These are phyloP conservation scores for Elsinoe australis DNA, from an alignment of 2,329 filamentous ascomycete genomes.

Conservation along the genomic window DNA sequence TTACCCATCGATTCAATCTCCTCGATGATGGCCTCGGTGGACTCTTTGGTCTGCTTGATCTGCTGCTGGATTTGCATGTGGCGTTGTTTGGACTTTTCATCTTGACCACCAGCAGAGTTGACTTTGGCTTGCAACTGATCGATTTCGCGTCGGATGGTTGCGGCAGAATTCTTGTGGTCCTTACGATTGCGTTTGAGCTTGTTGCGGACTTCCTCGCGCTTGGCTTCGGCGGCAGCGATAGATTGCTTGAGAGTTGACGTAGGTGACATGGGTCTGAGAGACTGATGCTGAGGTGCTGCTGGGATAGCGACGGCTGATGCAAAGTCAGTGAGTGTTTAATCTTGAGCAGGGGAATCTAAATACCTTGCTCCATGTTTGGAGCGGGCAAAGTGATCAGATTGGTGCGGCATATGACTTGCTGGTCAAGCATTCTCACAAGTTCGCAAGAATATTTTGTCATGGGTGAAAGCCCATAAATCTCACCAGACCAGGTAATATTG, in stretches of 20 bases:
- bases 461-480: slow-evolving; percentile 60
- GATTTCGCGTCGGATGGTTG: slow-evolving; percentile 63
- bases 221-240: slow-evolving; percentile 63
- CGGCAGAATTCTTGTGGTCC: slow-evolving; percentile 64
- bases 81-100: slow-evolving; percentile 69
- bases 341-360: slow-evolving; percentile 21
- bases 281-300: slow-evolving; percentile 49
- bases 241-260: slow-evolving; percentile 69
- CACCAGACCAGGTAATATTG: slow-evolving; percentile 52
- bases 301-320: slow-evolving; percentile 27
- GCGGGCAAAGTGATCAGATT: slow-evolving; percentile 61
- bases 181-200: slow-evolving; percentile 64
- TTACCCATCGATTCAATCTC: slow-evolving; percentile 59
- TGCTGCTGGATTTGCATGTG: slow-evolving; percentile 67
- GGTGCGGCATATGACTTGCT: slow-evolving; percentile 60
- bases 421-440: slow-evolving; percentile 61
- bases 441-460: slow-evolving; percentile 72
- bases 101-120: slow-evolving; percentile 59
- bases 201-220: slow-evolving; percentile 60
- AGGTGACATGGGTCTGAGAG: slow-evolving; percentile 65
- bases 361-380: slow-evolving; percentile 52
- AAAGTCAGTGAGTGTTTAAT: slow-evolving; percentile 21
- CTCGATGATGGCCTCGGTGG: slow-evolving; percentile 47
- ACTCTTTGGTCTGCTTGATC: slow-evolving; percentile 61
- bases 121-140: slow-evolving; percentile 60